Evolutionary conservation across 768 basidiomycete genomes (phyloP), one percentile per base, ranked within the genome.

Genomic region (Xerocomellus chrysenteron): DNA sequence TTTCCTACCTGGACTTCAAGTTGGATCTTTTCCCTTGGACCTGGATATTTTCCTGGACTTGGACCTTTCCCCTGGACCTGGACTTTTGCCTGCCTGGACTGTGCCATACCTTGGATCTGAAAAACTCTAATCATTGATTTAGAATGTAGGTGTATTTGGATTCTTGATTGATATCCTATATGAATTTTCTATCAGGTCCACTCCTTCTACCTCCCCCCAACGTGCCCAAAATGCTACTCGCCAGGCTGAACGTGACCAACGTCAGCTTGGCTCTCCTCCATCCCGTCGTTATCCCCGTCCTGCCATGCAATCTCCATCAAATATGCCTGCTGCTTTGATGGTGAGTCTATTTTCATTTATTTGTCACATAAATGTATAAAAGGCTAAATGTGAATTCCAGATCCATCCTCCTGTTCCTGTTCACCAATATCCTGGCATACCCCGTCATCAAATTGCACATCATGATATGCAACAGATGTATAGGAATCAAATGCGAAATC

Each of bases 331-430:
- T 49, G 39, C 30, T 13, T 33, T 54, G 8, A 14, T 30, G 8
- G 24, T 52, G 1, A 14, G 44, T 41, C 1, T 26, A 11, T 28
- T 2, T 17, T 17, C 10, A 45, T 44, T 8, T 24, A 35, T 24
- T 13, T 11, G n/a, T n/a, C n/a, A n/a, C n/a, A n/a, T n/a, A n/a
- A n/a, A n/a, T n/a, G n/a, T n/a, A n/a, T n/a, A n/a, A 13, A 12
- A 14, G 2, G 7, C 19, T 39, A 35, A 33, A 17, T 52, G 12
- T 14, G 13, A 12, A 13, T 30, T 17, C 14, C 14, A 47, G 55
- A 6, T 11, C 0, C 36, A 54, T 56, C 50, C 55, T 32, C 37
- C 50, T 53, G 44, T 56, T 16, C 51, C 32, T 8, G n/a, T 56
- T 28, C 14, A 44, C 26, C 26, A 16, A 44, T 16, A 5, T 44